Evolutionary conservation across 768 basidiomycete genomes (phyloP).

Genomic region (Mycena alexandri): DNA sequence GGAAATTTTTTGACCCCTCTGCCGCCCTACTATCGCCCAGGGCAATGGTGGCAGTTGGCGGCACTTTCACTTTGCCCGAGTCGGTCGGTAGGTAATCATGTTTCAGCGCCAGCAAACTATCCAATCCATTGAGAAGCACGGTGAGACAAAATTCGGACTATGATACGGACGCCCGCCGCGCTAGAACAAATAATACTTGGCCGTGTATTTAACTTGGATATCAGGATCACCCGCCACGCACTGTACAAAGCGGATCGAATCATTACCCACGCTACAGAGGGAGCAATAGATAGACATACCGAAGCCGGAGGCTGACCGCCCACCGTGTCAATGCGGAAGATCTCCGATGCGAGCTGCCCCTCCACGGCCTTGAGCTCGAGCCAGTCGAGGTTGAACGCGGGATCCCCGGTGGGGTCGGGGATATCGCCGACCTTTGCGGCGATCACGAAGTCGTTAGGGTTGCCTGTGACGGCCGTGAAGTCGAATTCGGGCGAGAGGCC

Average conservation of each 20-base stretch:
- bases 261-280: conserved; percentile 5
- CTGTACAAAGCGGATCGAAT: conserved; percentile 8
- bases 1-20: conserved; percentile 10
- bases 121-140: conserved; percentile 13
- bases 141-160: conserved; percentile 15
- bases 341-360: conserved; percentile 14
- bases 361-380: conserved; percentile 3
- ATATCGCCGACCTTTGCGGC: conserved; percentile 12
- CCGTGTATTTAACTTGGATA: conserved; percentile 17
- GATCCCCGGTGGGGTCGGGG: conserved; percentile 16
- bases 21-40: conserved; percentile 15
- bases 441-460: conserved; percentile 17
- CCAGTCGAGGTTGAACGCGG: conserved; percentile 15
- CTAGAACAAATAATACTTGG: conserved; percentile 26
- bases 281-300: conserved; percentile 10
- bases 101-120: conserved; percentile 15
- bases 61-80: conserved; percentile 14
- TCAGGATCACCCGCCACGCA: conserved; percentile 17
- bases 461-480: conserved; percentile 19
- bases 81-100: conserved; percentile 13
- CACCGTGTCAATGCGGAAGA: background rate
- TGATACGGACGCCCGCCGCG: conserved; percentile 9
- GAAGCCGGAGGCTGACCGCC: conserved; percentile 22
- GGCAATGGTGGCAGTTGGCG: conserved; percentile 13
- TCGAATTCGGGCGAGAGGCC: conserved; percentile 21